These are phyloP conservation scores for Flaveria robusta DNA, from an alignment of 129 eudicot genomes.

Conservation along the genomic window DNA sequence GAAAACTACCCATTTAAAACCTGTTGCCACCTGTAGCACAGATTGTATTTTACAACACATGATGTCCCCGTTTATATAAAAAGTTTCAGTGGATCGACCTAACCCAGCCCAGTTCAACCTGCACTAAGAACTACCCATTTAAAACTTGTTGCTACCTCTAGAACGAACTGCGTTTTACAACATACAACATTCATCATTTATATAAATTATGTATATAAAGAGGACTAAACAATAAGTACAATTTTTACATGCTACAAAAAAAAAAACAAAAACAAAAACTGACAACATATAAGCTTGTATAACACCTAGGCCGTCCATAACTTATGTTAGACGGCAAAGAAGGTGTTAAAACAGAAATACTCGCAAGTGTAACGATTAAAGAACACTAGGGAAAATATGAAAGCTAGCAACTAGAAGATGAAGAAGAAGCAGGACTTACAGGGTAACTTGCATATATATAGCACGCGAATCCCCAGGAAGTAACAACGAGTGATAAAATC, in stretches of 20 bases:
- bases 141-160: not conserved
- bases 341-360: not conserved
- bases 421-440: constrained; percentile 29
- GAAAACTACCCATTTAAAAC: not conserved
- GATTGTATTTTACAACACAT: not conserved
- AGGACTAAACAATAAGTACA: not conserved
- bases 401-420: constrained; percentile 28
- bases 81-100: not conserved
- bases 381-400: not conserved
- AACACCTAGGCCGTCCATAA: not conserved
- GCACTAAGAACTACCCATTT: not conserved
- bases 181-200: not conserved
- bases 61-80: not conserved
- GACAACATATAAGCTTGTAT: not conserved
- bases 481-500: constrained; percentile 69
- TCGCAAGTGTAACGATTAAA: not conserved
- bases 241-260: constrained; percentile 2
- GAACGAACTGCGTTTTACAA: not conserved
- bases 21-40: not conserved
- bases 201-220: not conserved
- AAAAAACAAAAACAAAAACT: not conserved
- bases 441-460: constrained; percentile 77
- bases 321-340: not conserved
- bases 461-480: constrained; percentile 86
- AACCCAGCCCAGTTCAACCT: not conserved